phyloP scores from a whole-genome alignment of 179 eudicot genomes.

The Pouteria campechiana region DNA sequence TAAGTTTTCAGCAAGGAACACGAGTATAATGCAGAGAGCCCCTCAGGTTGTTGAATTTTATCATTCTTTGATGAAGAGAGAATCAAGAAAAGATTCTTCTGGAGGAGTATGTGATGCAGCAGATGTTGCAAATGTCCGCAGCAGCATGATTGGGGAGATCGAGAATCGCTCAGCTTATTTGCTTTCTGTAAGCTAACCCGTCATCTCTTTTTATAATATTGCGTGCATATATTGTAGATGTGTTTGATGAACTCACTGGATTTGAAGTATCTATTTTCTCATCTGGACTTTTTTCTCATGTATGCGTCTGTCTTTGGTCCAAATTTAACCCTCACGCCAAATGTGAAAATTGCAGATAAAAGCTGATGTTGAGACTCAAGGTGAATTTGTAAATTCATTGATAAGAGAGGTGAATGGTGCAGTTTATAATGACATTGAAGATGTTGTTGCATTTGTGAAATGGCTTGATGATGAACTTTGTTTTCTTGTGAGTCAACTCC shows the following conservation, averaged over 20 bases:
- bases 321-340: no score
- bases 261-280: no score
- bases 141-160: slow-evolving; percentile 84
- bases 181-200: slow-evolving; percentile 45
- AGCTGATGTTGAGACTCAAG: slow-evolving; percentile 89
- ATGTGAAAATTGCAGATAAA: slow-evolving; percentile 69
- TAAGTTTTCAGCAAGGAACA: slow-evolving; percentile 17
- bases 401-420: slow-evolving; percentile 67
- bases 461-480: slow-evolving; percentile 92
- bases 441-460: slow-evolving; percentile 75
- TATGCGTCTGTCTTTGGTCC: no score
- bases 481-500: slow-evolving; percentile 52
- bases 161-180: slow-evolving; percentile 75
- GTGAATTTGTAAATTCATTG: slow-evolving; percentile 66
- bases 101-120: slow-evolving; percentile 37
- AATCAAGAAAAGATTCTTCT: slow-evolving; percentile 54
- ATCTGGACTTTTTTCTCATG: no score
- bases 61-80: slow-evolving; percentile 87
- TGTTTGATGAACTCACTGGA: no score
- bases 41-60: slow-evolving; percentile 87
- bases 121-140: slow-evolving; percentile 52
- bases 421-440: slow-evolving; percentile 52
- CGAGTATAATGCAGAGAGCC: slow-evolving; percentile 55
- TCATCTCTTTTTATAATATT: background rate
- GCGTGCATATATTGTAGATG: no score